Evolutionary conservation across 768 basidiomycete species (phyloP).

Genomic region (Crassisporium funariophilum): DNA sequence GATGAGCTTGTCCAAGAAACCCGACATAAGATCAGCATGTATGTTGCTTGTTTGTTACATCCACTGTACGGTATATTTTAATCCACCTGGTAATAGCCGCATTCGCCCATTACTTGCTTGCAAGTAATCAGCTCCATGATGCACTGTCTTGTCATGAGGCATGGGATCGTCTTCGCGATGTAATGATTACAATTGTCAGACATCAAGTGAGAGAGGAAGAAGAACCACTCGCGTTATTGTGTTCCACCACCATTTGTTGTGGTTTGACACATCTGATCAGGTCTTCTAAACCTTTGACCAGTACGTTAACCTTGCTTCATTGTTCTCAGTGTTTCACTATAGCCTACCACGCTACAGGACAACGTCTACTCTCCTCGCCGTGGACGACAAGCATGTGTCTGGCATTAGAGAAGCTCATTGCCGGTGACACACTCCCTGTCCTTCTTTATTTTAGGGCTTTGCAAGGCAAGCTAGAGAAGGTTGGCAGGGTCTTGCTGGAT

Average conservation of each 20-base stretch:
- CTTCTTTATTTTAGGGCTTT: conserved; percentile 30
- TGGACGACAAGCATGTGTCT: conserved; percentile 51
- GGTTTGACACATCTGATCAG: conserved; percentile 43
- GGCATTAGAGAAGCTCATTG: conserved; percentile 32
- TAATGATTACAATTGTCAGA: conserved; percentile 49
- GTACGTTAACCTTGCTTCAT: conserved; percentile 8
- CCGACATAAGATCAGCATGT: conserved; percentile 10
- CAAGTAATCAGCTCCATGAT: conserved; percentile 28
- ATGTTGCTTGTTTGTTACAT: too few relatives aligned
- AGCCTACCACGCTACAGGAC: conserved; percentile 10
- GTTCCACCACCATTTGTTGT: conserved; percentile 50
- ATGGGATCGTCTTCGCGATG: conserved; percentile 56
- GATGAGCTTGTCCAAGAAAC: not conserved
- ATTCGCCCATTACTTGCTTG: conserved; percentile 23
- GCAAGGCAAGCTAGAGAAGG: conserved; percentile 28
- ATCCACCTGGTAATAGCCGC: conserved; percentile 9
- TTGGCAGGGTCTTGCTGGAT: conserved; percentile 19
- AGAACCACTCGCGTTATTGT: conserved; percentile 51
- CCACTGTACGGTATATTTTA: too few relatives aligned
- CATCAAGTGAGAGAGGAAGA: conserved; percentile 46
- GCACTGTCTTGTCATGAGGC: conserved; percentile 48
- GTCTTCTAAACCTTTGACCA: conserved; percentile 7
- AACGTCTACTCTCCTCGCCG: conserved; percentile 36
- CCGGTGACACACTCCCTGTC: conserved; percentile 7
- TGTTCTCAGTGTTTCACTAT: too few relatives aligned